phyloP scores from a whole-genome alignment of 1,284 basidiomycete species.

The Pseudozyma tsukubaensis region DNA sequence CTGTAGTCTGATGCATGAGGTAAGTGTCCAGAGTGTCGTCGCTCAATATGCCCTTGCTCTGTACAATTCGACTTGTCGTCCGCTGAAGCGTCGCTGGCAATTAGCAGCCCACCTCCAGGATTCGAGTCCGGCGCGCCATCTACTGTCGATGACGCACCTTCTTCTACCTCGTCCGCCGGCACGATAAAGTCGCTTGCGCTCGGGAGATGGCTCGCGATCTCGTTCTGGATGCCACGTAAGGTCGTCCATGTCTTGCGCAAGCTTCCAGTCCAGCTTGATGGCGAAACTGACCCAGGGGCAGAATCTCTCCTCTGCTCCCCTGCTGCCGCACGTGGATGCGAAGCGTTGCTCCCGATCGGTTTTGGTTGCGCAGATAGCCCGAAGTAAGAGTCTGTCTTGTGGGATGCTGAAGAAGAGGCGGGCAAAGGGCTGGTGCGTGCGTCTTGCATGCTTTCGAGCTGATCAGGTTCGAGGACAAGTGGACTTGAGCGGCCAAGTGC shows the following conservation, averaged over 20 bases:
- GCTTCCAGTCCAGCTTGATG: constrained; percentile 53
- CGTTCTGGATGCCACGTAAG: constrained; percentile 44
- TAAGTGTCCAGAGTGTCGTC: constrained; percentile 13
- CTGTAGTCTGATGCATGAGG: constrained; percentile 47
- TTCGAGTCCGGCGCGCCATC: constrained; percentile 19
- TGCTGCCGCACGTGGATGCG: not conserved
- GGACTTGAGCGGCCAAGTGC: constrained; percentile 35
- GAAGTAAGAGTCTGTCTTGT: constrained; percentile 39
- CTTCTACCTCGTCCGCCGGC: constrained; percentile 32
- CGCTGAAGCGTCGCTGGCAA: constrained; percentile 25
- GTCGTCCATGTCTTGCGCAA: constrained; percentile 55
- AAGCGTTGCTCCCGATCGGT: constrained; percentile 16
- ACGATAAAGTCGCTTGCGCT: constrained; percentile 54
- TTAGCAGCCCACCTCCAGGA: constrained; percentile 36
- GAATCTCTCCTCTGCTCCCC: constrained; percentile 12
- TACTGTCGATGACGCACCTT: constrained; percentile 4
- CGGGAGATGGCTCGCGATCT: constrained; percentile 50
- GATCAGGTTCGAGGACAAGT: constrained; percentile 44
- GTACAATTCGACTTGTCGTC: not conserved
- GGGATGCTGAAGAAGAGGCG: constrained; percentile 9
- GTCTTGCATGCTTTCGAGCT: constrained; percentile 57
- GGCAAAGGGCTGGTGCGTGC: constrained; percentile 49
- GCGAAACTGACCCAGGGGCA: constrained; percentile 10
- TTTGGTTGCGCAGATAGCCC: constrained; percentile 27
- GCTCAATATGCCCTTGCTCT: not conserved